Evolutionary conservation across 2,329 filamentous ascomycete species (phyloP).

Genomic region (Nakataea oryzae): DNA sequence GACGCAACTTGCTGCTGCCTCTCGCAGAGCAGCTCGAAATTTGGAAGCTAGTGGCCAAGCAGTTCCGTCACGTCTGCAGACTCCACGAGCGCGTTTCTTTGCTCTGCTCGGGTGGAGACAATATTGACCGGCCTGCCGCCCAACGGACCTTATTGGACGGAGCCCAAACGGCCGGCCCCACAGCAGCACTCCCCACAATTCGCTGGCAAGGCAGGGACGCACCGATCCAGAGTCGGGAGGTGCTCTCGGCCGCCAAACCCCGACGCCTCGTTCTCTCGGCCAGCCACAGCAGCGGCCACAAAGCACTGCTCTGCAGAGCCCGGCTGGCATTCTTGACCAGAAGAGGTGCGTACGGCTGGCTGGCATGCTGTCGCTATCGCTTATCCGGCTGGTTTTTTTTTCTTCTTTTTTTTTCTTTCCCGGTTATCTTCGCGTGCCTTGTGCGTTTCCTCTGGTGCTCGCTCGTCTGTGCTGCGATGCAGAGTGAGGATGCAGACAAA

Average conservation of each 20-base stretch:
- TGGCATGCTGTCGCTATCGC: background rate
- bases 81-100: background rate
- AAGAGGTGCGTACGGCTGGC: background rate
- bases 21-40: constrained; percentile 1
- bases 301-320: background rate
- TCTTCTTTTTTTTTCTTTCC: no score
- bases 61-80: background rate
- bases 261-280: background rate
- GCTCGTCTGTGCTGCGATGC: background rate
- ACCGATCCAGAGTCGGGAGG: no score
- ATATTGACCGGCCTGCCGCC: background rate
- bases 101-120: background rate
- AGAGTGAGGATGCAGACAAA: no score
- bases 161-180: background rate
- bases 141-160: background rate
- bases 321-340: background rate
- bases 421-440: background rate
- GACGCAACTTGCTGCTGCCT: background rate
- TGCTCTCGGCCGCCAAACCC: background rate
- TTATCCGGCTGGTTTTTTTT: background rate
- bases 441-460: background rate
- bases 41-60: background rate
- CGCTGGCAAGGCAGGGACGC: background rate
- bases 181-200: background rate
- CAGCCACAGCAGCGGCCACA: background rate